Evolutionary conservation across 345 rosid genomes (phyloP), one percentile per base, ranked within the genome.

Genomic region (Euphorbia peplus): DNA sequence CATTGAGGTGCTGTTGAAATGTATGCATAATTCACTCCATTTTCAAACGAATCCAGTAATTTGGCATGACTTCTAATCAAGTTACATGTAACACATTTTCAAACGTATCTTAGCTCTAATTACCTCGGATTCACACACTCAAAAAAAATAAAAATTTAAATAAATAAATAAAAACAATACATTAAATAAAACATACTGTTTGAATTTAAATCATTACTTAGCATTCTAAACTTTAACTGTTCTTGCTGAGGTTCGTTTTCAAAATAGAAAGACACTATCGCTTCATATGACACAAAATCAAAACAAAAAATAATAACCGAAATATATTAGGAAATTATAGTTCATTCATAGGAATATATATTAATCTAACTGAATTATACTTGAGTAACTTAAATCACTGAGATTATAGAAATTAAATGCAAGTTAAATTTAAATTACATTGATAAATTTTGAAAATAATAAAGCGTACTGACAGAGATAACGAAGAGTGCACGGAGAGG

Each of bases 401-500:
- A 44, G 50, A 44, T 44, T 44, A 44, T 12, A 44, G 14, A 15
- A 16, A 44, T 12, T 44, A 44, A 44, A 44, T 44, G 14, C 50
- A 44, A 44, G 18, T 12, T 1, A 44, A 44, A 44, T 13, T 44
- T 15, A 12, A 44, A 44, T 12, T 44, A 1, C 15, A 44, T 12
- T 15, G 18, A 2, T 5, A 6, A 44, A 44, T 44, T 44, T 10
- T 44, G 18, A 44, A 44, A 10, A 42, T 32, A 18, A 26, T 8
- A 9, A 32, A 26, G 41, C 32, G 19, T 8, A 79, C 97, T 84
- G 78, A 91, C 99, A 18, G 85, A 83, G 80, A 88, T 75, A 64
- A 95, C 97, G 67, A 91, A 84, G 12, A 90, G 89, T 15, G 93
- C 80, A 21, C 99, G 97, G 66, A 95, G 78, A n/a, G 83, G 82